Conservation (phyloP, 192 early-diverging fungal genomes). For the Radiomyces spectabilis region DNA sequence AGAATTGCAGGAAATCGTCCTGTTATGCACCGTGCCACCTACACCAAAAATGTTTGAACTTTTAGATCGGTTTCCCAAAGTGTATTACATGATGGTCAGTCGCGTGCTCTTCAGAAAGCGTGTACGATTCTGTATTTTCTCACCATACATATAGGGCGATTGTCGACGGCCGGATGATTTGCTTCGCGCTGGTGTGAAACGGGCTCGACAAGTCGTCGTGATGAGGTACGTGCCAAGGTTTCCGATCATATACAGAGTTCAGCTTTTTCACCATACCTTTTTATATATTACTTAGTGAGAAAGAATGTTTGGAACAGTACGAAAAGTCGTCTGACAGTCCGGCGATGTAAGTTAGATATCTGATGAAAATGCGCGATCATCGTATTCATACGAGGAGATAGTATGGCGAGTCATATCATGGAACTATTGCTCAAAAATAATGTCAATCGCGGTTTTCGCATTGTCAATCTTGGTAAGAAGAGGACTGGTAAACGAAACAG, state of each 20-base stretch:
- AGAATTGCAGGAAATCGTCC: too few relatives aligned
- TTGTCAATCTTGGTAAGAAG: conserved; percentile 24
- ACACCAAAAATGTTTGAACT: too few relatives aligned
- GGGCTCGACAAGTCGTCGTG: conserved; percentile 36
- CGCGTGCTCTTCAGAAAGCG: too few relatives aligned
- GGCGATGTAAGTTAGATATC: conserved; percentile 15
- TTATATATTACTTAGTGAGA: conserved; percentile 3
- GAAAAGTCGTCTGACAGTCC: conserved; percentile 36
- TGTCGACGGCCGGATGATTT: conserved; percentile 40
- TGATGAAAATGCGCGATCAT: too few relatives aligned
- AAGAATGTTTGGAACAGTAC: conserved; percentile 27
- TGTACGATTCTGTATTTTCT: not conserved
- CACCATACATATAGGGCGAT: conserved; percentile 24
- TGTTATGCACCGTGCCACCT: too few relatives aligned
- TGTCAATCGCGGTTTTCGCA: conserved; percentile 23
- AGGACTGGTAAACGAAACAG: not conserved
- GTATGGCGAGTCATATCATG: conserved; percentile 55
- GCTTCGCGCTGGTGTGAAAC: conserved; percentile 34
- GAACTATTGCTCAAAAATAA: conserved; percentile 38
- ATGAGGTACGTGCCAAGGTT: conserved; percentile 12
- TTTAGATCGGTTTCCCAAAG: conserved; percentile 9
- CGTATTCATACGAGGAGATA: conserved; percentile 2
- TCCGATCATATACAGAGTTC: not conserved
- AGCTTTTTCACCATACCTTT: not conserved
- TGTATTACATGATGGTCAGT: conserved; percentile 27